Percentiles rank a stretch among this genome's conserved stretches.
Evolutionary conservation across 441 rosid genomes (phyloP).

Genomic region (Euphorbia corollata): DNA sequence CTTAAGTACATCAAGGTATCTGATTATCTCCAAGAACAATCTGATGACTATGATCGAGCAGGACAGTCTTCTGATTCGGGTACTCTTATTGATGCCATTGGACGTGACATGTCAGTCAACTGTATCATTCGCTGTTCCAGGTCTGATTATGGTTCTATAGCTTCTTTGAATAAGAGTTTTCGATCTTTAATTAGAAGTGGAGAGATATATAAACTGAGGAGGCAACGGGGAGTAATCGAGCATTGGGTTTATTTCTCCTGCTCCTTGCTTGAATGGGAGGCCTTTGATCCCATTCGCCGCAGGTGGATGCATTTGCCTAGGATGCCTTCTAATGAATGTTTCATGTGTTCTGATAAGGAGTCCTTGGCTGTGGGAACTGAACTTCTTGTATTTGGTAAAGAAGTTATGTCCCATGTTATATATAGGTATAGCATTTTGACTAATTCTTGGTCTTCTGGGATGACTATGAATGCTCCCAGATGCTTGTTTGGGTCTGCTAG

Average conservation of each 20-base stretch:
- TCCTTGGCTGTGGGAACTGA: conserved; percentile 95
- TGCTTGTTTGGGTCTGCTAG: conserved; percentile 98
- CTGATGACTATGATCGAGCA: conserved; percentile 29
- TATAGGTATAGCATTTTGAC: conserved; percentile 77
- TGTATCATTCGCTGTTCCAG: conserved; percentile 72
- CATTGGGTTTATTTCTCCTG: conserved; percentile 96
- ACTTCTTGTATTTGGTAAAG: conserved; percentile 85
- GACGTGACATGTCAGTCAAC: conserved; percentile 64
- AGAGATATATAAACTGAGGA: conserved; percentile 58
- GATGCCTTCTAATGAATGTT: conserved; percentile 66
- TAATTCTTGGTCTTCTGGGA: conserved; percentile 77
- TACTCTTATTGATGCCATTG: conserved; percentile 60
- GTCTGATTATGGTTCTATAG: conserved; percentile 73
- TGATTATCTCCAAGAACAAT: conserved; percentile 22
- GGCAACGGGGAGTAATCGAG: conserved; percentile 50
- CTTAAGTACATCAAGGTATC: conserved; percentile 35
- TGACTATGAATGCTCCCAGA: conserved; percentile 71
- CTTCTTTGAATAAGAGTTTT: conserved; percentile 59
- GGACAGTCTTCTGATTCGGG: conserved; percentile 52
- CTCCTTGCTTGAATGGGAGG: conserved; percentile 79
- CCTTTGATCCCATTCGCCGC: conserved; percentile 60
- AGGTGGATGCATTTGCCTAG: conserved; percentile 87
- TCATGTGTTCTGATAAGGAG: conserved; percentile 76
- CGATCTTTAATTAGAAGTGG: conserved; percentile 62
- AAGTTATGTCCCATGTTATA: conserved; percentile 54